Percentiles rank a stretch among this genome's conserved stretches.
Evolutionary conservation across 225 moss, liverwort and hornwort species (phyloP).

Genomic region (Marchantia polymorpha): DNA sequence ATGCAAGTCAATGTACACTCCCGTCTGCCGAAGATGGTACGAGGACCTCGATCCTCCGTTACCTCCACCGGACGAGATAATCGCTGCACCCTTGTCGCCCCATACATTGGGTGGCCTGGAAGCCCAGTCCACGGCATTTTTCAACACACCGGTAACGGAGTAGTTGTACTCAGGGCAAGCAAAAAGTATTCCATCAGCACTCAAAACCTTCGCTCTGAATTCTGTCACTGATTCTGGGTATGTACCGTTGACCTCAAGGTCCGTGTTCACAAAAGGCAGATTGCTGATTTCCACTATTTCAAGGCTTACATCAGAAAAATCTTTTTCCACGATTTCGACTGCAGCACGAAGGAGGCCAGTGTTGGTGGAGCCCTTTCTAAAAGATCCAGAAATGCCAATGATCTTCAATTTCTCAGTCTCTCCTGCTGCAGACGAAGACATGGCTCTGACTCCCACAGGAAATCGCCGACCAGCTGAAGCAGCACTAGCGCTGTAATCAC

Average conservation of each 20-base stretch:
- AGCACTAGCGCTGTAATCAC: not conserved
- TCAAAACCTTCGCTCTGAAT: constrained; percentile 29
- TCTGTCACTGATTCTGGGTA: constrained; percentile 25
- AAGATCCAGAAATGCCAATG: constrained; percentile 26
- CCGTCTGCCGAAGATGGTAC: constrained; percentile 34
- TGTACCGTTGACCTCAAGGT: constrained; percentile 28
- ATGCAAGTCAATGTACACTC: constrained; percentile 30
- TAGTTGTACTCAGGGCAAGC: constrained; percentile 38
- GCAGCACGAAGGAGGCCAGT: constrained; percentile 35
- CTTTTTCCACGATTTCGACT: constrained; percentile 23
- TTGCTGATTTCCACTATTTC: constrained; percentile 28
- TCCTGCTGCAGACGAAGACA: not conserved
- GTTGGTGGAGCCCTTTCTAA: constrained; percentile 25
- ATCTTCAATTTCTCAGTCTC: constrained; percentile 21
- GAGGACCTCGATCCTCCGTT: constrained; percentile 25
- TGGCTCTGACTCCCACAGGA: not conserved
- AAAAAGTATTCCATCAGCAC: constrained; percentile 30
- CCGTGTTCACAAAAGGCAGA: constrained; percentile 36
- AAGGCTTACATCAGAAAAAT: constrained; percentile 31
- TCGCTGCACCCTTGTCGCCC: constrained; percentile 30
- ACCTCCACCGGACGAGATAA: constrained; percentile 33
- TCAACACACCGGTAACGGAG: constrained; percentile 28
- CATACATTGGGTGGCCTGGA: constrained; percentile 35
- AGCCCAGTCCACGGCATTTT: constrained; percentile 41
- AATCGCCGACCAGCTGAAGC: not conserved